Base-by-base conservation (phyloP, 208 protist species). In the Leishmania guyanensis region DNA sequence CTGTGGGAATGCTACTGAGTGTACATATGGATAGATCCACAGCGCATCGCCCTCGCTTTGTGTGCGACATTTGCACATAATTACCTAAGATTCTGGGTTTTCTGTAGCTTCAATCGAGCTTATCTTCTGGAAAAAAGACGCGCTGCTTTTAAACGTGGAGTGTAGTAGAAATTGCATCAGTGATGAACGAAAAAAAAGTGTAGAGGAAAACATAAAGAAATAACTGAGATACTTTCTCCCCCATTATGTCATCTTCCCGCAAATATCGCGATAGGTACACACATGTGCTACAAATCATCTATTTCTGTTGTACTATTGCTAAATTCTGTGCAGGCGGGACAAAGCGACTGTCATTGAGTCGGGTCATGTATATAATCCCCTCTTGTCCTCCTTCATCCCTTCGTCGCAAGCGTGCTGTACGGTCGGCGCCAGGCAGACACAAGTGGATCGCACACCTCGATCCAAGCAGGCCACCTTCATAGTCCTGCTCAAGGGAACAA, bases 1-100 rank as follows among this genome's bases (percentile, higher is more conserved):
- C 83, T 8, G 83, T 90, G 3, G 93, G 93, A 16, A 95, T 72
- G 5, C 73, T 91, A 54, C 89, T 88, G 9, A 95, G 76, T 5
- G 78, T 84, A 66, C 91, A 95, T n/a, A 48, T 29, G 0, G 88
- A 70, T 17, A 96, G 83, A 43, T 93, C 85, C 39, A 89, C 80
- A n/a, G 22, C 62, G 65, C 75, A 74, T 43, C 82, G 43, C 1
- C 62, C 72, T 65, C 84, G 72, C 68, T 84, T 84, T 33, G 53
- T 73, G 17, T 86, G 79, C 20, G 72, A 36, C 68, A 88, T 86
- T 77, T 64, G 17, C 48, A 26, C 71, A 75, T 62, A 43, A 60
- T 75, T 50, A 75, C 29, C n/a, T 26, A 53, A n/a, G 36, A 48
- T 1, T 48, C 68, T 53, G 1, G 17, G 22, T n/a, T 51, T 51